A percentile compares a stretch with the other conserved stretches of the same genome.
Conservation (phyloP, 768 basidiomycete genomes). For the Candolleomyces efflorescens region DNA sequence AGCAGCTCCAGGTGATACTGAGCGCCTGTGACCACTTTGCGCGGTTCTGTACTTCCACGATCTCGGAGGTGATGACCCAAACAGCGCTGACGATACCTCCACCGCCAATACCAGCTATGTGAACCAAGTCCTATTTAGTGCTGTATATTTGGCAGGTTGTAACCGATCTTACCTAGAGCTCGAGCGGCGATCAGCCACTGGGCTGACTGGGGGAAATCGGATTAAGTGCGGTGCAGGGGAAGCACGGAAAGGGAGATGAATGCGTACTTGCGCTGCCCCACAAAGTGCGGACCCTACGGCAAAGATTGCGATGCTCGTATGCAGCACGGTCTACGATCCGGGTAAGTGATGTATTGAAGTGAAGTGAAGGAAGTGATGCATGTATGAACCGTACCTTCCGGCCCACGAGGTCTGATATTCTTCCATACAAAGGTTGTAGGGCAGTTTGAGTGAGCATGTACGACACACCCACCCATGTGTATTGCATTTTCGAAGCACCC, state of each 20-base stretch:
- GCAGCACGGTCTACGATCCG: slow-evolving; percentile 54
- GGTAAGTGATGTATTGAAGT: not conserved
- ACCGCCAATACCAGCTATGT: slow-evolving; percentile 71
- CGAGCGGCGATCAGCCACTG: slow-evolving; percentile 67
- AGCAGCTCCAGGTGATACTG: slow-evolving; percentile 83
- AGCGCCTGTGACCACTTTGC: slow-evolving; percentile 85
- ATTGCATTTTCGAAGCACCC: slow-evolving; percentile 62
- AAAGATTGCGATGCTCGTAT: slow-evolving; percentile 70
- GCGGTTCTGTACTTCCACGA: slow-evolving; percentile 65
- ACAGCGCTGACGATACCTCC: slow-evolving; percentile 84
- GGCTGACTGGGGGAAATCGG: slow-evolving; percentile 35
- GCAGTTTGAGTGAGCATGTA: slow-evolving; percentile 88
- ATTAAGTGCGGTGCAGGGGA: too few species aligned
- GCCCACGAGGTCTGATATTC: slow-evolving; percentile 74
- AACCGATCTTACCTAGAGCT: slow-evolving; percentile 31
- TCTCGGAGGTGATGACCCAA: slow-evolving; percentile 84
- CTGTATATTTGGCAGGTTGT: not conserved
- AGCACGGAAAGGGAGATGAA: slow-evolving; percentile 6
- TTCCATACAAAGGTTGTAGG: slow-evolving; percentile 79
- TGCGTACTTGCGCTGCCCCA: slow-evolving; percentile 61
- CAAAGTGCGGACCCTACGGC: slow-evolving; percentile 76
- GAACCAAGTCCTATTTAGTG: not conserved
- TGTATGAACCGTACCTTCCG: slow-evolving; percentile 54
- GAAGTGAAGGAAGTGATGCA: not conserved
- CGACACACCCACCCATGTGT: slow-evolving; percentile 82